Evolutionary conservation across 495 filamentous ascomycete species (phyloP), one percentile per base, ranked within the genome.

Genomic region (Tirmania nivea): DNA sequence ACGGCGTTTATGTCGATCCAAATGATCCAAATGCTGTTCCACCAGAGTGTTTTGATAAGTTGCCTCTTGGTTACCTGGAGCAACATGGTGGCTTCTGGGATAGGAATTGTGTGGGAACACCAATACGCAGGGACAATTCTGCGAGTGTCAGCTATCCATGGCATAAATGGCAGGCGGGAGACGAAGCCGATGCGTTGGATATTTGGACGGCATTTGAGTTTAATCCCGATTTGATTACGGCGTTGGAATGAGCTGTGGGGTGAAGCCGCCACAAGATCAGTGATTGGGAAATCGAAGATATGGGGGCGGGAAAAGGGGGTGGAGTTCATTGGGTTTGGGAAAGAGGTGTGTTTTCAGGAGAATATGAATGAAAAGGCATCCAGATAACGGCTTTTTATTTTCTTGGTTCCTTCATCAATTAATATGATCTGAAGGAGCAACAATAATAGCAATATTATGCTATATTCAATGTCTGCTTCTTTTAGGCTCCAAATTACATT

Each of bases 91-190:
- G 50, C 0, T 36, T 57, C n/a, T 59, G 57, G 57, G n/a, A 53
- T 3, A 36, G 49, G 14, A 50, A 59, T 31, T 35, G 36, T 17
- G 45, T 53, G 14, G 34, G 34, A 3, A 51, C 37, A 12, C 55
- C 57, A 3, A 21, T 21, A n/a, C 11, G 52, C 12, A 19, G 19
- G 14, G n/a, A 14, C 0, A 54, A 48, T 8, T 52, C 19, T 3
- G 2, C 1, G 25, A 51, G 48, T 4, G 49, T 52, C 7, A 25
- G 19, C 35, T 60, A 60, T 35, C 58, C 57, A 3, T 60, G 35
- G 34, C 58, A 60, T 20, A 60, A 60, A 37, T 60, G 58, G 58
- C 58, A 60, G 17, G 57, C 12, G 3, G 57, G 58, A 3, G 34
- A 50, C 19, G 39, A 45, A 45, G 48, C 10, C 1, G 50, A 53